Percentiles rank a stretch among this genome's conserved stretches.
phyloP scores from a whole-genome alignment of 768 basidiomycete genomes.

The Lactarius trivialis region DNA sequence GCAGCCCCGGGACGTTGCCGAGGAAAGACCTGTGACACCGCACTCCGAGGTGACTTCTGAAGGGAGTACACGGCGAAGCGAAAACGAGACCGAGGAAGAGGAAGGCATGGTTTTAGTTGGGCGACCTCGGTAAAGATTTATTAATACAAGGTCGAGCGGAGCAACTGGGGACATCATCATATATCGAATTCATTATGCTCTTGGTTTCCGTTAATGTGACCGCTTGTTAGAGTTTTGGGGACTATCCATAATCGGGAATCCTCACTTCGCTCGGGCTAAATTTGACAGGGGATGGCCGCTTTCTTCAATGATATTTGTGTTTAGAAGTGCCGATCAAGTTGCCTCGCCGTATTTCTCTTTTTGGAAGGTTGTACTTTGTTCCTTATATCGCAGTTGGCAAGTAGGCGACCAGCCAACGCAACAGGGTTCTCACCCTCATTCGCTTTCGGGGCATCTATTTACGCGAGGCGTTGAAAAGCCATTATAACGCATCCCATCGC shows the following conservation, averaged over 20 bases:
- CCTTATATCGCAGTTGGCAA: not conserved
- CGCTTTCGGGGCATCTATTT: not conserved
- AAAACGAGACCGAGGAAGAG: slow-evolving; percentile 75
- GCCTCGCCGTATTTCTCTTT: not conserved
- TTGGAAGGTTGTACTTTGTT: not conserved
- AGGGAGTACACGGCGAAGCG: slow-evolving; percentile 41
- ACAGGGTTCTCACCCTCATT: not conserved
- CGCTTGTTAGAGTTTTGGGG: not conserved
- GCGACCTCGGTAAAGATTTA: slow-evolving; percentile 36
- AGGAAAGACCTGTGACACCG: slow-evolving; percentile 17
- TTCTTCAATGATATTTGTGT: not conserved
- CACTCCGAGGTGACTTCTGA: slow-evolving; percentile 30
- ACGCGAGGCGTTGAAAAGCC: not conserved
- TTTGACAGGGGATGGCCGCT: not conserved
- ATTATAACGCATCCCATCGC: not conserved
- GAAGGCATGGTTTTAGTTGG: slow-evolving; percentile 79
- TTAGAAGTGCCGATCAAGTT: not conserved
- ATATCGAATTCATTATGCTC: slow-evolving; percentile 8
- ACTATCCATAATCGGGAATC: not conserved
- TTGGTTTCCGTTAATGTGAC: slow-evolving; percentile 5
- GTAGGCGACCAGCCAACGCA: not conserved
- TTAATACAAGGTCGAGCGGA: not conserved
- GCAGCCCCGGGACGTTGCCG: slow-evolving; percentile 4
- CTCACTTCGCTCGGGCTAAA: not conserved
- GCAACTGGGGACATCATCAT: not conserved